phyloP scores from a whole-genome alignment of 768 basidiomycete genomes.

The Punctularia strigosozonata region DNA sequence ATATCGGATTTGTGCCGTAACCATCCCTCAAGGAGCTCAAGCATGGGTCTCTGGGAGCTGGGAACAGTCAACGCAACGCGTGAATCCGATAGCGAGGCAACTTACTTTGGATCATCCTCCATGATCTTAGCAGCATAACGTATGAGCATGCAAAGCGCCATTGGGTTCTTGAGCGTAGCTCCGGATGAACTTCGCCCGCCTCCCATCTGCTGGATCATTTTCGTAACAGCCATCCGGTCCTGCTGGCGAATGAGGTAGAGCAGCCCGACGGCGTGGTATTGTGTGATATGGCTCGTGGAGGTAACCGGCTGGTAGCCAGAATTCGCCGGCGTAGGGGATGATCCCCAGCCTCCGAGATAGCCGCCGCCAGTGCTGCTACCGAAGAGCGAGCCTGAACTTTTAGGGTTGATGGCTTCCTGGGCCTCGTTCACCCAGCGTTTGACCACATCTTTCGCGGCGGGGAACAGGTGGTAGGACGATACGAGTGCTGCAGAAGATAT shows the following conservation, averaged over 20 bases:
- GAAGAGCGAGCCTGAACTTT: conserved; percentile 65
- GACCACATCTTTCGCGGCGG: conserved; percentile 87
- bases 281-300: conserved; percentile 86
- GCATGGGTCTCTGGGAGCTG: conserved; percentile 86
- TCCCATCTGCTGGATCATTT: conserved; percentile 97
- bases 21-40: conserved; percentile 90
- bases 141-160: conserved; percentile 98
- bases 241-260: conserved; percentile 93
- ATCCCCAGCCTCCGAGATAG: conserved; percentile 66
- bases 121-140: conserved; percentile 97
- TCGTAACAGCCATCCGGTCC: conserved; percentile 97
- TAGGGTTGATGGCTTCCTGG: conserved; percentile 90
- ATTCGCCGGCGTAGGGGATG: conserved; percentile 33
- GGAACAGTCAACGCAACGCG: neutral
- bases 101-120: conserved; percentile 97
- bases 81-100: neutral
- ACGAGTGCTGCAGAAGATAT: conserved; percentile 95
- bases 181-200: conserved; percentile 79
- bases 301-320: conserved; percentile 67
- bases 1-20: conserved; percentile 98
- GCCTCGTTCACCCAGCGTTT: conserved; percentile 99
- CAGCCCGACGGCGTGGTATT: conserved; percentile 93
- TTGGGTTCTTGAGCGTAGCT: conserved; percentile 83
- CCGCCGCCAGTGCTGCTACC: conserved; percentile 30
- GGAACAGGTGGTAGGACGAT: conserved; percentile 94